Evolutionary conservation across 1,284 basidiomycete genomes (phyloP).

Genomic region (Xerocomus amazonicus): DNA sequence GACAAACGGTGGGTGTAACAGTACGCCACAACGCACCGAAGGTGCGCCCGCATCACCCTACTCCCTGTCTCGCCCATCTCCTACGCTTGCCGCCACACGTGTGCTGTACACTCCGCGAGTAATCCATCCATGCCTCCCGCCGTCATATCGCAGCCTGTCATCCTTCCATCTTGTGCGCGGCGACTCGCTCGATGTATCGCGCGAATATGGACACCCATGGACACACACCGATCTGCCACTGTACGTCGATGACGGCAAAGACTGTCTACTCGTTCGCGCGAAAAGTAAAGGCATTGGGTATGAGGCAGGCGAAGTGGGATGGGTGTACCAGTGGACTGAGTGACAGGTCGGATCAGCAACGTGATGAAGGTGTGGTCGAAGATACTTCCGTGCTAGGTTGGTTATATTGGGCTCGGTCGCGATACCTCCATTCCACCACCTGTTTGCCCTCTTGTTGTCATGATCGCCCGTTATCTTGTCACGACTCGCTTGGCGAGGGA

Average conservation of each 20-base stretch:
- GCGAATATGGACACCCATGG: slow-evolving; percentile 73
- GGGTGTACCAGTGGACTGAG: slow-evolving; percentile 39
- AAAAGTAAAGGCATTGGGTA: slow-evolving; percentile 24
- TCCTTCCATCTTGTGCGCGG: slow-evolving; percentile 65
- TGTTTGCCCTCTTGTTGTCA: too few relatives aligned
- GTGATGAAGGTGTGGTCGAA: too few relatives aligned
- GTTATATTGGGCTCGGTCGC: too few relatives aligned
- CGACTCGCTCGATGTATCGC: slow-evolving; percentile 61
- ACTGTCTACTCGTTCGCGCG: slow-evolving; percentile 64
- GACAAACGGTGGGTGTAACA: slow-evolving; percentile 5
- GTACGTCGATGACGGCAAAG: slow-evolving; percentile 75
- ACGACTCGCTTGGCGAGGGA: too few relatives aligned
- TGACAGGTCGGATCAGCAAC: too few relatives aligned
- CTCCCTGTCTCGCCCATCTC: slow-evolving; percentile 19
- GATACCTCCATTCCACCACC: too few relatives aligned
- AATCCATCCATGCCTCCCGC: slow-evolving; percentile 64
- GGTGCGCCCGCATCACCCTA: slow-evolving; percentile 18
- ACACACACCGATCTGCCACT: slow-evolving; percentile 65
- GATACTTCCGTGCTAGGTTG: too few relatives aligned
- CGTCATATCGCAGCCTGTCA: slow-evolving; percentile 65
- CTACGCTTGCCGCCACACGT: slow-evolving; percentile 42
- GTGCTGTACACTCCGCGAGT: slow-evolving; percentile 62
- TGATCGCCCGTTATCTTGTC: too few relatives aligned
- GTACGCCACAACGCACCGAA: slow-evolving; percentile 33
- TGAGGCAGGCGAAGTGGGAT: slow-evolving; percentile 53